Conservation (phyloP, 2,329 filamentous ascomycete species). For the Cladosporium sp. region DNA sequence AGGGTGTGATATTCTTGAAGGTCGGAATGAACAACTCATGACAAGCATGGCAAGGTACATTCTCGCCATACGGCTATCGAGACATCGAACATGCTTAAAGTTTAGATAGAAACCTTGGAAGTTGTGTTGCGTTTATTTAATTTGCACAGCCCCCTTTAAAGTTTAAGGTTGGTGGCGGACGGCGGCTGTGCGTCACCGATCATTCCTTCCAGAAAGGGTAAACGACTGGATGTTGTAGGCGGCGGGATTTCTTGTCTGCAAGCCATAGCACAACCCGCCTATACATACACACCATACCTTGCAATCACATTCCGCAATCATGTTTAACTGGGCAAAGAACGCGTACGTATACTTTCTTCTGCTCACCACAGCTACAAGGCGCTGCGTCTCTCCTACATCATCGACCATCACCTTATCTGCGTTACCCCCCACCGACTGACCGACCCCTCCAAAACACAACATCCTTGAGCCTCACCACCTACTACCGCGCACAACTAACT, state of each 20-base stretch:
- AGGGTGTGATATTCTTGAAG: too few relatives aligned
- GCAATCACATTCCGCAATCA: constrained; percentile 43
- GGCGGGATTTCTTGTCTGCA: constrained; percentile 7
- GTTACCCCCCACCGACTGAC: constrained; percentile 38
- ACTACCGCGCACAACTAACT: neutral
- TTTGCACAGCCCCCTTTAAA: neutral
- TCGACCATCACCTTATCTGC: constrained; percentile 18
- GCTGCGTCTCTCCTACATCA: neutral
- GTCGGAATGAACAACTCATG: too few relatives aligned
- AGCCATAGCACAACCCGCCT: neutral
- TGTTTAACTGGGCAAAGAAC: constrained; percentile 95
- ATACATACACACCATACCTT: neutral
- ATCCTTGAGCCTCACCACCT: neutral
- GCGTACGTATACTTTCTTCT: constrained; percentile 60
- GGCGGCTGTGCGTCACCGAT: constrained; percentile 7
- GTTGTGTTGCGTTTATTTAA: neutral
- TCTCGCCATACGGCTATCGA: neutral
- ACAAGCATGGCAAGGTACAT: neutral
- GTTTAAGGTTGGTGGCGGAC: neutral
- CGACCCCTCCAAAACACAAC: constrained; percentile 4
- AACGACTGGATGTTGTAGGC: constrained; percentile 5
- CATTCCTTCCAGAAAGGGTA: constrained; percentile 5
- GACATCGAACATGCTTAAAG: neutral
- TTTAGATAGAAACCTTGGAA: neutral
- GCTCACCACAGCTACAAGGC: neutral